phyloP scores from a whole-genome alignment of 139 green algal species.

The Chlorella sp. region DNA sequence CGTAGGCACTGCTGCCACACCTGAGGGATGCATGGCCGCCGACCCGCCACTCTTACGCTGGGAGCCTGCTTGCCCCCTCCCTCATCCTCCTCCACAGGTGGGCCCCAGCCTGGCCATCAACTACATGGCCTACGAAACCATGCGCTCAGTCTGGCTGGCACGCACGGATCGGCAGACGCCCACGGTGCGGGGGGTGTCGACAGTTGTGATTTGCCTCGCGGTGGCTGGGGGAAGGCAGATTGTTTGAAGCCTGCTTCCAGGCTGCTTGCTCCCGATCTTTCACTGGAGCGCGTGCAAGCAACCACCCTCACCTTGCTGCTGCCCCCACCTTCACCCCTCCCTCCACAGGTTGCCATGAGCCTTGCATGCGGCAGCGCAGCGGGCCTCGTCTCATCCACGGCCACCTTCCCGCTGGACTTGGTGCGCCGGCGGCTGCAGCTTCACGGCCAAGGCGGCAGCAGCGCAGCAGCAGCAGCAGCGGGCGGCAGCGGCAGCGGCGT shows the following conservation, averaged over 20 bases:
- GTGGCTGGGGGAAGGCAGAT: no score
- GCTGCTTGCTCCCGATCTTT: no score
- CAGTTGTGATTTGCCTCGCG: no score
- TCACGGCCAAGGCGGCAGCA: constrained; percentile 53
- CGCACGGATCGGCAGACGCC: constrained; percentile 25
- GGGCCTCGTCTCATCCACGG: constrained; percentile 82
- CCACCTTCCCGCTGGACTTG: constrained; percentile 92
- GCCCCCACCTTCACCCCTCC: no score
- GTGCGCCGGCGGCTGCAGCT: constrained; percentile 90
- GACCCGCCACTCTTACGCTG: no score
- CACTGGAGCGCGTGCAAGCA: no score
- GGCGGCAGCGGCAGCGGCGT: neutral
- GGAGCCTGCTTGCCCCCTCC: no score
- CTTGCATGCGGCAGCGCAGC: constrained; percentile 82
- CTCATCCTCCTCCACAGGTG: constrained; percentile 31
- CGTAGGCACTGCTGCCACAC: no score
- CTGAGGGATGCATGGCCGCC: no score
- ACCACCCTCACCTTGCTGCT: neutral
- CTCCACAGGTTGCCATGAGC: constrained; percentile 62
- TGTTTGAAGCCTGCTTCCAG: no score
- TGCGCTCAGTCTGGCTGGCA: constrained; percentile 63
- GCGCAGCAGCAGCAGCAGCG: neutral
- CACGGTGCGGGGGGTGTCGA: constrained; percentile 39
- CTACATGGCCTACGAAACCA: constrained; percentile 90
- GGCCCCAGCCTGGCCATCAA: constrained; percentile 91